Evolutionary conservation across 2,329 filamentous ascomycete species (phyloP).

Genomic region (Ceratocystis variospora): DNA sequence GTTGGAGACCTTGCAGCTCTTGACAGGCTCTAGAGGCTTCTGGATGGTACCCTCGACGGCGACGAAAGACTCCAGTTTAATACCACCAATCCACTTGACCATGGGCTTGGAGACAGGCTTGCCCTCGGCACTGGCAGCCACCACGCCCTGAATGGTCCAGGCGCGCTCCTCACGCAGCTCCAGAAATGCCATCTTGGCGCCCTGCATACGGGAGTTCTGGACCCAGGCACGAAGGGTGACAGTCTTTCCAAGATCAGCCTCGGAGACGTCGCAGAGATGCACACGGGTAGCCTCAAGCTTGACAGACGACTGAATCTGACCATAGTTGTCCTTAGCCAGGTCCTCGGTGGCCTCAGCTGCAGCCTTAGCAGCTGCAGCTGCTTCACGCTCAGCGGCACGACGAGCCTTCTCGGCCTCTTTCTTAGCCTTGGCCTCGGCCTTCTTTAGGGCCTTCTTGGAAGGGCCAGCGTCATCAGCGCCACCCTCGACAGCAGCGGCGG

Average conservation of each 20-base stretch:
- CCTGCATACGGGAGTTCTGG: conserved; percentile 77
- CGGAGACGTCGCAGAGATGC: conserved; percentile 48
- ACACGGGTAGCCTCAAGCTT: conserved; percentile 43
- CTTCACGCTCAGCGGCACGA: conserved; percentile 60
- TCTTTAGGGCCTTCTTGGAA: conserved; percentile 73
- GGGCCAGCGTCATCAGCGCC: conserved; percentile 26
- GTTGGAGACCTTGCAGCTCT: conserved; percentile 66
- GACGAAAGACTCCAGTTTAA: conserved; percentile 71
- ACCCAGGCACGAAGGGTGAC: conserved; percentile 69
- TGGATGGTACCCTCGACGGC: conserved; percentile 67
- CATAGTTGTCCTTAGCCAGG: conserved; percentile 65
- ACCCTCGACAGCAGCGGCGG: conserved; percentile 7
- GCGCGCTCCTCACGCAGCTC: conserved; percentile 64
- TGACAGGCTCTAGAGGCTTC: conserved; percentile 74
- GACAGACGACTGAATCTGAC: conserved; percentile 48
- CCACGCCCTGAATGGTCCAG: conserved; percentile 71
- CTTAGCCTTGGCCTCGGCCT: conserved; percentile 72
- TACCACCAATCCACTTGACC: conserved; percentile 74
- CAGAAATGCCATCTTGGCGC: conserved; percentile 82
- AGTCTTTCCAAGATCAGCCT: conserved; percentile 52
- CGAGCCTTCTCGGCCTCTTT: conserved; percentile 72
- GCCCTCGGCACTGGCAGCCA: conserved; percentile 59
- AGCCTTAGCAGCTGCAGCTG: conserved; percentile 53
- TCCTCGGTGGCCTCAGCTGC: conserved; percentile 54
- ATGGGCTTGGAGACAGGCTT: conserved; percentile 63